A percentile compares a stretch with the other conserved stretches of the same genome.
Conservation (phyloP, 164 flowering plant species). For the Piper betle region DNA sequence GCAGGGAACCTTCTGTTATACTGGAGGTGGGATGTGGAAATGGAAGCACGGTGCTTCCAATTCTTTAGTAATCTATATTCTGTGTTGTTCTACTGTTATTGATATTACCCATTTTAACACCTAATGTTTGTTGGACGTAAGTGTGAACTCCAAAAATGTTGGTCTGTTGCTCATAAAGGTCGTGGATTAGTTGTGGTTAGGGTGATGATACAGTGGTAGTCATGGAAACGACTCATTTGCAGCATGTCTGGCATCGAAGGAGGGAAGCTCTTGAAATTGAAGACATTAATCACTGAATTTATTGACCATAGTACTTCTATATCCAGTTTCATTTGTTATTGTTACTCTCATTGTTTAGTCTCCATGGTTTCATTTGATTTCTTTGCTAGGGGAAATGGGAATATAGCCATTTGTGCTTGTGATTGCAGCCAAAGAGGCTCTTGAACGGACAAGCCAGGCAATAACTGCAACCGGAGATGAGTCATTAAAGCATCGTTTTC, state of each 20-base stretch:
- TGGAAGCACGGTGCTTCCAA: slow-evolving; percentile 85
- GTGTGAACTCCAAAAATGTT: too few relatives aligned
- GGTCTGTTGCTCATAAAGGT: too few relatives aligned
- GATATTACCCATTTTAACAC: too few relatives aligned
- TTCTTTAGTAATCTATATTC: slow-evolving; percentile 39
- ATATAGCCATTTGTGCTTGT: slow-evolving; percentile 56
- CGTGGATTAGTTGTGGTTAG: too few relatives aligned
- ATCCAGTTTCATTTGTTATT: background rate
- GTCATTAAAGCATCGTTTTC: slow-evolving; percentile 34
- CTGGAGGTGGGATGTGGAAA: slow-evolving; percentile 97
- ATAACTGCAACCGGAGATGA: slow-evolving; percentile 17
- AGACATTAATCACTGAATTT: too few relatives aligned
- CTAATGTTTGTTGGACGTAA: too few relatives aligned
- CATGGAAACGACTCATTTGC: too few relatives aligned
- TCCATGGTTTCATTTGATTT: background rate
- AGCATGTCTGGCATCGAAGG: too few relatives aligned
- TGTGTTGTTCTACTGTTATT: too few relatives aligned
- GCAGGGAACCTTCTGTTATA: slow-evolving; percentile 34
- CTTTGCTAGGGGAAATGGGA: slow-evolving; percentile 30
- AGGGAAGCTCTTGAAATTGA: too few relatives aligned
- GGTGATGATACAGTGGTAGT: too few relatives aligned
- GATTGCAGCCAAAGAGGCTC: slow-evolving; percentile 71
- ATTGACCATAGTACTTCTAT: too few relatives aligned
- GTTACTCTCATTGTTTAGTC: background rate
- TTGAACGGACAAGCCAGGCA: slow-evolving; percentile 47